Percentiles rank a stretch among this genome's conserved stretches.
Conservation (phyloP, 192 early-diverging fungal species). For the Gonapodya sp. region DNA sequence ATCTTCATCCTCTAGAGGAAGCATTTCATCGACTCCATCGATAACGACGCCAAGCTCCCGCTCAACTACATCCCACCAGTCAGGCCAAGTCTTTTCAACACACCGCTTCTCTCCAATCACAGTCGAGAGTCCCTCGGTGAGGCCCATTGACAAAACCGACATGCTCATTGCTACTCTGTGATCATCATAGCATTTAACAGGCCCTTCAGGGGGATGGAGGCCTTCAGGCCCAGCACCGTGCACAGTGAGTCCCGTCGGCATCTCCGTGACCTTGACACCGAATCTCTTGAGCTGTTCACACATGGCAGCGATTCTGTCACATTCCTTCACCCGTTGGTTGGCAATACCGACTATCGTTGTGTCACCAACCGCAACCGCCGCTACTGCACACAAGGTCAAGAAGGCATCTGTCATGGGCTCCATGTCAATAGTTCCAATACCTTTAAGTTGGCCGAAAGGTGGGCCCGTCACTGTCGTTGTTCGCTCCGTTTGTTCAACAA, state of each 20-base stretch:
- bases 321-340: conserved; percentile 97
- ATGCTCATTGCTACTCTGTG: conserved; percentile 98
- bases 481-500: conserved; percentile 75
- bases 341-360: conserved; percentile 91
- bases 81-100: conserved; percentile 98
- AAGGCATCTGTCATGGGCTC: conserved; percentile 99
- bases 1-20: not conserved
- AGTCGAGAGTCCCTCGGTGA: conserved; percentile 19
- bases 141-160: conserved; percentile 63
- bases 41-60: conserved; percentile 59
- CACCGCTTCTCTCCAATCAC: conserved; percentile 89
- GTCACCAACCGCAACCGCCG: conserved; percentile 61
- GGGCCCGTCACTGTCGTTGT: conserved; percentile 89
- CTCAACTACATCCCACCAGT: conserved; percentile 95
- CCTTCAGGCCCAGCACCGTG: conserved; percentile 35
- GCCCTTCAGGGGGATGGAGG: conserved; percentile 33
- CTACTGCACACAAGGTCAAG: conserved; percentile 85
- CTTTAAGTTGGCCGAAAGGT: conserved; percentile 49
- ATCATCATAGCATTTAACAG: conserved; percentile 92
- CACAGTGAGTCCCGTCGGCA: conserved; percentile 86
- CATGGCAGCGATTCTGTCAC: conserved; percentile 95
- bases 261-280: conserved; percentile 71
- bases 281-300: conserved; percentile 83
- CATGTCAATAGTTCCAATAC: conserved; percentile 83
- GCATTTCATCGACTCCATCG: conserved; percentile 15